Percentiles rank a stretch among this genome's conserved stretches.
Evolutionary conservation across 2,329 filamentous ascomycete genomes (phyloP).

Genomic region (Scedosporium boydii): DNA sequence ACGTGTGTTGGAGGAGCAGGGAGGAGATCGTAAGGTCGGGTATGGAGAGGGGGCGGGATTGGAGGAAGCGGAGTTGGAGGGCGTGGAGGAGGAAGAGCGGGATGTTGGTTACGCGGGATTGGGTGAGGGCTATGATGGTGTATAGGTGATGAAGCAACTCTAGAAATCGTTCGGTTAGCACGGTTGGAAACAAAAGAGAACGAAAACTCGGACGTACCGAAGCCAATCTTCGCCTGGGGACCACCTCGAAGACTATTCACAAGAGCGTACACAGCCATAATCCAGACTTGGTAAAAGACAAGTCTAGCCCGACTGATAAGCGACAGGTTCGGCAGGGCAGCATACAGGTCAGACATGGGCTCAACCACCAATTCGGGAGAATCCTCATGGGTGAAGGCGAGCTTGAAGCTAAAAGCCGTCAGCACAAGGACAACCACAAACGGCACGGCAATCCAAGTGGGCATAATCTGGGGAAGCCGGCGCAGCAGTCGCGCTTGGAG

Average conservation of each 20-base stretch:
- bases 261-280: constrained; percentile 27
- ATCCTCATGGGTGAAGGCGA: constrained; percentile 79
- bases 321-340: constrained; percentile 30
- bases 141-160: constrained; percentile 59
- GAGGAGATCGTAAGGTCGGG: constrained; percentile 58
- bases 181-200: constrained; percentile 10
- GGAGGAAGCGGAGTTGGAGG: constrained; percentile 42
- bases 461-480: constrained; percentile 19
- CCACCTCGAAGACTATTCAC: constrained; percentile 25
- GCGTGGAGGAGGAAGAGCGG: constrained; percentile 74
- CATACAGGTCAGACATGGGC: constrained; percentile 28
- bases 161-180: constrained; percentile 7
- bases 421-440: constrained; percentile 32
- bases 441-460: constrained; percentile 29
- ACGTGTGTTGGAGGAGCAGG: constrained; percentile 68
- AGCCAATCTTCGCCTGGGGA: constrained; percentile 1
- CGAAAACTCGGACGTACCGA: background rate
- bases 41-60: constrained; percentile 35
- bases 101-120: constrained; percentile 76
- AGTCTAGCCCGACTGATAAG: constrained; percentile 39
- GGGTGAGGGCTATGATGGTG: constrained; percentile 73
- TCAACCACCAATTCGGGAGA: constrained; percentile 68
- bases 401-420: constrained; percentile 71
- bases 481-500: constrained; percentile 37
- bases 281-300: constrained; percentile 38